Evolutionary conservation across 768 basidiomycete species (phyloP).

Genomic region (Mycena haematopus): DNA sequence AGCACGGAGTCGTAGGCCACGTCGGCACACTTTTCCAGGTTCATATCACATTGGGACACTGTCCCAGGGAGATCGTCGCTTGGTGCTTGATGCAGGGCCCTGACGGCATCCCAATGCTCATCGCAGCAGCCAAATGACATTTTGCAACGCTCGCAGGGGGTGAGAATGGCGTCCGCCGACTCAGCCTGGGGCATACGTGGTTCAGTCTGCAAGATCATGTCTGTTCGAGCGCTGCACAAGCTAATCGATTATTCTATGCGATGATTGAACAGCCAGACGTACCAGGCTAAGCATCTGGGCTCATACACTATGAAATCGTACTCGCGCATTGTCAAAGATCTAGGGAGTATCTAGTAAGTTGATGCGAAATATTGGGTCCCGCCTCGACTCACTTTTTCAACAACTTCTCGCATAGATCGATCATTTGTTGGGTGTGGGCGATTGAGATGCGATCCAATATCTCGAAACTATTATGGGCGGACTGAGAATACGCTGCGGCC

Average conservation of each 20-base stretch:
- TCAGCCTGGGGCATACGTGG: background rate
- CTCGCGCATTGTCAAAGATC: conserved; percentile 1
- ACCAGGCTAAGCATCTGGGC: conserved; percentile 19
- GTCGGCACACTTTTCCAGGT: conserved; percentile 1
- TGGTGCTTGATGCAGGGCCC: conserved; percentile 5
- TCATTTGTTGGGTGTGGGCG: conserved; percentile 2
- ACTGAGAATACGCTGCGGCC: conserved; percentile 6
- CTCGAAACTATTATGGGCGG: conserved; percentile 4
- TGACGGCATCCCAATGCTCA: conserved; percentile 15
- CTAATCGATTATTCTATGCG: background rate
- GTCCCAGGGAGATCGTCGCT: conserved; percentile 4
- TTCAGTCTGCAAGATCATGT: conserved; percentile 6
- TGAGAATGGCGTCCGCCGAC: background rate
- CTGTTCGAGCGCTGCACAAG: conserved; percentile 10
- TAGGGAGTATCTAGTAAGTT: background rate
- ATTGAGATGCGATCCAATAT: conserved; percentile 8
- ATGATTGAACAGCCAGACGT: conserved; percentile 1
- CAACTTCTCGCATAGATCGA: conserved; percentile 7
- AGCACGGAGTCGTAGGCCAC: conserved; percentile 2
- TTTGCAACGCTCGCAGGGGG: conserved; percentile 14
- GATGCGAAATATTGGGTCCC: background rate
- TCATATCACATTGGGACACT: conserved; percentile 16
- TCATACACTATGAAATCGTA: background rate
- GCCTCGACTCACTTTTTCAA: conserved; percentile 7
- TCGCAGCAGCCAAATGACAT: conserved; percentile 18